phyloP scores from a whole-genome alignment of 257 asterid species.

The Primulina tabacum region DNA sequence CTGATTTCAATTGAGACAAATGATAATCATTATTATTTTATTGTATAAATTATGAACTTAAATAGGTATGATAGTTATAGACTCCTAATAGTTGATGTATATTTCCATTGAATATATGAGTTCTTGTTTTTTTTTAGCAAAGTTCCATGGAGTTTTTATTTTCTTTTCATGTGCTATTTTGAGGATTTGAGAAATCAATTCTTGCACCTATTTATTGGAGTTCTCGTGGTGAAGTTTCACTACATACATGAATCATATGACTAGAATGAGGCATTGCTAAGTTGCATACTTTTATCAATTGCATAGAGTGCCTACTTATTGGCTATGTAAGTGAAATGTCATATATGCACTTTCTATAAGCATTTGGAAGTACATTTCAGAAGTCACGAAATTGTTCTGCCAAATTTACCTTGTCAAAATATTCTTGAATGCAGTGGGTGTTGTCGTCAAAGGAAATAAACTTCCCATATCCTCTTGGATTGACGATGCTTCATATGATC shows the following conservation, averaged over 20 bases:
- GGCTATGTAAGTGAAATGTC: not conserved
- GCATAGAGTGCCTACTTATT: not conserved
- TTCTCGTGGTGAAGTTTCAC: not conserved
- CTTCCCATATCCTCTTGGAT: constrained; percentile 95
- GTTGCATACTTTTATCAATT: not conserved
- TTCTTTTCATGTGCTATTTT: not conserved
- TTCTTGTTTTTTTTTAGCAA: no score
- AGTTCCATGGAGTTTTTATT: not conserved
- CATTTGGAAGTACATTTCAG: not conserved
- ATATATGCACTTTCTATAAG: not conserved
- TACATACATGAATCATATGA: not conserved
- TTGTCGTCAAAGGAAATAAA: constrained; percentile 87
- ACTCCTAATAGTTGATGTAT: not conserved
- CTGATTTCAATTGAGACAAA: not conserved
- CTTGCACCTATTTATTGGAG: not conserved
- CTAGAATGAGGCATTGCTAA: not conserved
- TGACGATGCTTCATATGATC: constrained; percentile 95
- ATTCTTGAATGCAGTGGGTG: constrained; percentile 78
- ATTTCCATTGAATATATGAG: not conserved
- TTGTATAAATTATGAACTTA: not conserved
- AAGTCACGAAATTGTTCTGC: not conserved
- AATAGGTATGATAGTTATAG: not conserved
- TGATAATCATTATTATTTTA: not conserved
- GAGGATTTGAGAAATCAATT: not conserved
- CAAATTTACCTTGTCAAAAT: constrained; percentile 17